Conservation (phyloP, 352 stramenopile species). For the Pythium vanterpoolii region DNA sequence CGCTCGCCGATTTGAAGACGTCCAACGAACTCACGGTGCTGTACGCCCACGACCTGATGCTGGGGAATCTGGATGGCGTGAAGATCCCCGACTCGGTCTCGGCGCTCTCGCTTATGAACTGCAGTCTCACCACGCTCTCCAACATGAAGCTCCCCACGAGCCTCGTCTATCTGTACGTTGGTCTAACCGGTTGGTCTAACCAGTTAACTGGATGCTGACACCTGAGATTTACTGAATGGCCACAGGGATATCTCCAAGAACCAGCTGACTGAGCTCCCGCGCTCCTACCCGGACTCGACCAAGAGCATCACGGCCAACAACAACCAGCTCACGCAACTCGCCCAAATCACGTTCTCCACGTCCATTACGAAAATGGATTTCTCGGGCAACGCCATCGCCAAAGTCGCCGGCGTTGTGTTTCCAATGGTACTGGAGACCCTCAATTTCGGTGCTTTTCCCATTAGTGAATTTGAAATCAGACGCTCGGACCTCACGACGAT, state of each 20-base stretch:
- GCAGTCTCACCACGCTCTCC: constrained; percentile 18
- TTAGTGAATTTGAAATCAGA: constrained; percentile 68
- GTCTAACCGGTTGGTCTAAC: neutral
- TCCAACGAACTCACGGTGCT: constrained; percentile 50
- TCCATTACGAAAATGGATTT: constrained; percentile 53
- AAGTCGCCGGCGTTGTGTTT: constrained; percentile 53
- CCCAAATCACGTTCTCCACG: constrained; percentile 46
- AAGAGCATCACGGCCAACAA: constrained; percentile 21
- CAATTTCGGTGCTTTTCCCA: constrained; percentile 41
- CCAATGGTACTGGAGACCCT: constrained; percentile 44
- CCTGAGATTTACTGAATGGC: too few species aligned
- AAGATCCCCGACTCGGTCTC: constrained; percentile 43
- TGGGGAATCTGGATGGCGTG: constrained; percentile 39
- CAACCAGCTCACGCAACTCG: constrained; percentile 49
- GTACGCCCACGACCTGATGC: constrained; percentile 63
- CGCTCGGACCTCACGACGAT: constrained; percentile 59
- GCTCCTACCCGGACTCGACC: constrained; percentile 10
- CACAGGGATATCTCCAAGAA: constrained; percentile 21
- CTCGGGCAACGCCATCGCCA: constrained; percentile 52
- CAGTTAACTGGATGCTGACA: neutral
- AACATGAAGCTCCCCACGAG: constrained; percentile 36
- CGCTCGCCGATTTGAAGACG: constrained; percentile 45
- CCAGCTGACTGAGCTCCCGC: constrained; percentile 20
- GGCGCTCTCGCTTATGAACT: constrained; percentile 27
- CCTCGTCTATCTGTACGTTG: constrained; percentile 51